A percentile compares a stretch with the other conserved stretches of the same genome.
Evolutionary conservation across 768 basidiomycete genomes (phyloP).

Genomic region (Mycena chlorophos): DNA sequence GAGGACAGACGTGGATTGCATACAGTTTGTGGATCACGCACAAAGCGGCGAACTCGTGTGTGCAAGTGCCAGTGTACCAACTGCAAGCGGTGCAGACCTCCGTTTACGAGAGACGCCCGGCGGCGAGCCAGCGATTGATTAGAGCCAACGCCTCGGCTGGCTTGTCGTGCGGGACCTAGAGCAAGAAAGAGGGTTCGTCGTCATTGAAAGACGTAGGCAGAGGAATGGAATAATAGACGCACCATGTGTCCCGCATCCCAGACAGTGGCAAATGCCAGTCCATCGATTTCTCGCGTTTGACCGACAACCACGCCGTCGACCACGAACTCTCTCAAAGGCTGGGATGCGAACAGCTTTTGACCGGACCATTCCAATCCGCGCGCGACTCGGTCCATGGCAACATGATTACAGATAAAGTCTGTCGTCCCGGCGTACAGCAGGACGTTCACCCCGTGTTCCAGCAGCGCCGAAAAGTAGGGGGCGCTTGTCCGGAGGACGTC

Average conservation of each 20-base stretch:
- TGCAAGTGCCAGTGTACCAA: not conserved
- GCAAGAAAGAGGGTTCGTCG: not conserved
- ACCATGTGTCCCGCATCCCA: slow-evolving; percentile 35
- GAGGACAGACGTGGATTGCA: too few species aligned
- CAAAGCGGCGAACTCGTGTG: not conserved
- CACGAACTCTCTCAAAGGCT: slow-evolving; percentile 50
- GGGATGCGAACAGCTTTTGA: slow-evolving; percentile 40
- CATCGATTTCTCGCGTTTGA: slow-evolving; percentile 19
- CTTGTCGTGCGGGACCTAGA: slow-evolving; percentile 56
- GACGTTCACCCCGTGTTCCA: slow-evolving; percentile 52
- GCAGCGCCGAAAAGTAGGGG: slow-evolving; percentile 49
- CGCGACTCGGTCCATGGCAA: slow-evolving; percentile 58
- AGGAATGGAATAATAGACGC: slow-evolving; percentile 8
- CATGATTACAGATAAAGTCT: slow-evolving; percentile 54
- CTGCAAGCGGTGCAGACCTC: not conserved
- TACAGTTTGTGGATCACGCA: not conserved
- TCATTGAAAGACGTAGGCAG: not conserved
- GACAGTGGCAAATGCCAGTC: slow-evolving; percentile 25
- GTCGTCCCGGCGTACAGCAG: slow-evolving; percentile 54
- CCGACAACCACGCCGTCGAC: slow-evolving; percentile 44
- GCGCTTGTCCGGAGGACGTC: slow-evolving; percentile 35
- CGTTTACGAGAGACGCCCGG: slow-evolving; percentile 9
- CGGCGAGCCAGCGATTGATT: slow-evolving; percentile 43
- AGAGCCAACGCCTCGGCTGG: slow-evolving; percentile 46
- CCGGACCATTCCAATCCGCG: slow-evolving; percentile 58